Conservation (phyloP, 2,329 filamentous ascomycete genomes). For the Nemania diffusa region DNA sequence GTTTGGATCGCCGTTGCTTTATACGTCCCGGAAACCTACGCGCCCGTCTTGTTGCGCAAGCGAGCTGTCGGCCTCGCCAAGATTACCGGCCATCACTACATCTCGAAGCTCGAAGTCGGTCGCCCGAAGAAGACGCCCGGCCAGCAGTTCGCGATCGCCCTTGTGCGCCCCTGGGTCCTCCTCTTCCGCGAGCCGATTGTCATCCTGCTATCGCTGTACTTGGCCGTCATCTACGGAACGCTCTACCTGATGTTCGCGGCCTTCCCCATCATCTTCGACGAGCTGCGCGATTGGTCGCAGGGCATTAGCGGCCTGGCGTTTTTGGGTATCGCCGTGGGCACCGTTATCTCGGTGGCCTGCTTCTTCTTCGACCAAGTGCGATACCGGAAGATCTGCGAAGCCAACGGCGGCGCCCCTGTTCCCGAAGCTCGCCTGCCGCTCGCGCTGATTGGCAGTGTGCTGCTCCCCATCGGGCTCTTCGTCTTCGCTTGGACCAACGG, state of each 20-base stretch:
- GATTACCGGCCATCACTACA: conserved; percentile 66
- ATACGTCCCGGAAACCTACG: conserved; percentile 69
- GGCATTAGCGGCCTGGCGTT: conserved; percentile 73
- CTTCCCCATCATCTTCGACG: conserved; percentile 74
- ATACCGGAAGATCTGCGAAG: conserved; percentile 59
- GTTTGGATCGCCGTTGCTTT: conserved; percentile 66
- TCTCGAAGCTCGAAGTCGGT: conserved; percentile 60
- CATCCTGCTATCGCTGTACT: conserved; percentile 71
- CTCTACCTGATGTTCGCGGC: conserved; percentile 70
- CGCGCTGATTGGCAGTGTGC: conserved; percentile 69
- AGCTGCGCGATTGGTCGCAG: conserved; percentile 66
- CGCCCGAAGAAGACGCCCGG: conserved; percentile 57
- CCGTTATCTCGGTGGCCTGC: conserved; percentile 67
- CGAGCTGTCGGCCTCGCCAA: conserved; percentile 63
- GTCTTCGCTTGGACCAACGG: conserved; percentile 76
- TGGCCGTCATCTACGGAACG: conserved; percentile 69
- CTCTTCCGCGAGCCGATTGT: conserved; percentile 79
- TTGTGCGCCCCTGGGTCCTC: conserved; percentile 74
- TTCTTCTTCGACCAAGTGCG: conserved; percentile 65
- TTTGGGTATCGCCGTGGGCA: conserved; percentile 74
- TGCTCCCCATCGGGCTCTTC: conserved; percentile 72
- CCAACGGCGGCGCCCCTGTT: conserved; percentile 64
- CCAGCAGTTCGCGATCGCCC: conserved; percentile 65
- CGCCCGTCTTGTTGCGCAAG: conserved; percentile 65
- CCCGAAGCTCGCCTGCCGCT: conserved; percentile 74